A percentile compares a stretch with the other conserved stretches of the same genome.
These are phyloP conservation scores for Colletotrichum brevisporum DNA, from an alignment of 2,329 filamentous ascomycete species.

Conservation along the genomic window DNA sequence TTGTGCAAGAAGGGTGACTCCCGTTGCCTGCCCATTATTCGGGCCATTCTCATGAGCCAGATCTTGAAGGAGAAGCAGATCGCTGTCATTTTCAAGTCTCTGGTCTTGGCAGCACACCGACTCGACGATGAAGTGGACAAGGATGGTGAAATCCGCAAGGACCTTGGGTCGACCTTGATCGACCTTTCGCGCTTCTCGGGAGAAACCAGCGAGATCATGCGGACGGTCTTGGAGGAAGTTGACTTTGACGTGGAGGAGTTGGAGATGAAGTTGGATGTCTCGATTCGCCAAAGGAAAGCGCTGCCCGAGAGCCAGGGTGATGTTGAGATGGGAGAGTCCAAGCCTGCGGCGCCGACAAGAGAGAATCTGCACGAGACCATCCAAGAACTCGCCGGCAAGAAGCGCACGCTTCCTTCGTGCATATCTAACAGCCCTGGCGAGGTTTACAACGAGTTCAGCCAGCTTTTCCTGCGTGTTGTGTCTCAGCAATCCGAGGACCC, in stretches of 20 bases:
- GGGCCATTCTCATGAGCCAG: conserved; percentile 71
- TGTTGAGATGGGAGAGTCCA: conserved; percentile 61
- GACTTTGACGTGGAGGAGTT: conserved; percentile 81
- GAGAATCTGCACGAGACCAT: conserved; percentile 58
- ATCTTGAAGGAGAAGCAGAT: conserved; percentile 75
- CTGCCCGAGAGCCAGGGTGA: conserved; percentile 66
- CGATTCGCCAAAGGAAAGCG: conserved; percentile 71
- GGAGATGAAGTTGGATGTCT: conserved; percentile 81
- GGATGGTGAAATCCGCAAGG: conserved; percentile 70
- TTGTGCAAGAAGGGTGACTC: conserved; percentile 72
- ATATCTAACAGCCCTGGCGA: conserved; percentile 64
- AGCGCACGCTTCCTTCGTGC: conserved; percentile 63
- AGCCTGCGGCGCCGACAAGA: conserved; percentile 45
- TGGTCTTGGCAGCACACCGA: conserved; percentile 73
- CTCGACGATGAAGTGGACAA: conserved; percentile 68
- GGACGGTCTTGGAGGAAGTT: conserved; percentile 75
- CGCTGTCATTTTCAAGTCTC: conserved; percentile 74
- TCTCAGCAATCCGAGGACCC: conserved; percentile 57
- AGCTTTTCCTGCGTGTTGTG: conserved; percentile 70
- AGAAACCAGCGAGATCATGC: conserved; percentile 73
- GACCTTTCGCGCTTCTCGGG: conserved; percentile 72
- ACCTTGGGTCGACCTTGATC: conserved; percentile 77
- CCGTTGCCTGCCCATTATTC: conserved; percentile 70
- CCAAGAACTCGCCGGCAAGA: conserved; percentile 53
- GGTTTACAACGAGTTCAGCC: conserved; percentile 71